Evolutionary conservation across 495 filamentous ascomycete genomes (phyloP), one percentile per base, ranked within the genome.

Genomic region (Aspergillus carlsbadensis): DNA sequence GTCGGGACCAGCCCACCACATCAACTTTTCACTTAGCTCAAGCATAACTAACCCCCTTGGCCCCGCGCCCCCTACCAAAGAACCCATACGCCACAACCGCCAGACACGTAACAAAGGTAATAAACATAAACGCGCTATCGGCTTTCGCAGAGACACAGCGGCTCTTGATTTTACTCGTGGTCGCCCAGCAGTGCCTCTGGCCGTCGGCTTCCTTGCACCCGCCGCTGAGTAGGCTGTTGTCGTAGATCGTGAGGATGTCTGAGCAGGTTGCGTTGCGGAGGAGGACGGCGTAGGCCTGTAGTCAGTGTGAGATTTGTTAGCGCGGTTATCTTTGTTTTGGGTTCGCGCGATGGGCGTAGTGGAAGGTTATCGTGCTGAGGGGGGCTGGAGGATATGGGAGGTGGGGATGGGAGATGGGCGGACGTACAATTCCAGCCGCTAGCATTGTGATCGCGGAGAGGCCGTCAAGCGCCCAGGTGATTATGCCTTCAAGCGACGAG

Each of bases 391-490:
- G 13, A 22, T 10, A 21, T 17, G 11, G 18, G 40, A 17, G 40
- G 7, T 20, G 40, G 7, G 33, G 11, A 7, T 14, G 45, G 36
- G 6, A 44, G 24, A 18, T 33, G 18, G 17, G 37, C 24, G 14
- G 48, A 79, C 83, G 60, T 76, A 84, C 82, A 49, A 83, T 76
- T 17, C 74, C 83, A 31, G 75, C 80, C 11, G 75, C 80, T 4
- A 84, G 65, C 36, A 79, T 71, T 29, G 82, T 69, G 14, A 81
- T 47, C 1, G 62, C 56, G 0, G 74, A 65, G 0, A 84, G 33
- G 0, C 61, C 77, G 60, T 84, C 82, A 1, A 79, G 58, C 0
- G 54, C 68, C 42, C 78, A 60, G 5, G 70, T 62, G 6, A 75
- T 62, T 0, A 80, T 49, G 0, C 64, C 67, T 2, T 74, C 70